Conservation (phyloP, 345 rosid species). For the Pugionium dolabratum region DNA sequence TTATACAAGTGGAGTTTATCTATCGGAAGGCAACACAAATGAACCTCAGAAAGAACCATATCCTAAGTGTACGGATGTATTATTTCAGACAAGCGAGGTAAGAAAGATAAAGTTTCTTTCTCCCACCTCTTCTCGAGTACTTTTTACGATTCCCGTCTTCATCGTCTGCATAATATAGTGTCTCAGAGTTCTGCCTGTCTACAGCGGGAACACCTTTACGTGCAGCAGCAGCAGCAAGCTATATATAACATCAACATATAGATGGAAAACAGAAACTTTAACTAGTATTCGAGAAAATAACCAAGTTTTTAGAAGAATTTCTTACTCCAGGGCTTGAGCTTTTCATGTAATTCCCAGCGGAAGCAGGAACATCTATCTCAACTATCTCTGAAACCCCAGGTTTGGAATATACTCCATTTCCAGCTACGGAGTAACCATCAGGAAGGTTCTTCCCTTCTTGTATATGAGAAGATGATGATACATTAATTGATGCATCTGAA, state of each 20-base stretch:
- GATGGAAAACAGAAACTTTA: conserved; percentile 1
- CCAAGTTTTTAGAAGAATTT: conserved; percentile 21
- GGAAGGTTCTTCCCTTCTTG: conserved; percentile 47
- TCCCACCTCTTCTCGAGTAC: conserved; percentile 85
- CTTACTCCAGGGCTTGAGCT: conserved; percentile 81
- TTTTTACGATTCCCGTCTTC: conserved; percentile 86
- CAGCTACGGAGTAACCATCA: conserved; percentile 48
- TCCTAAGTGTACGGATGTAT: not conserved
- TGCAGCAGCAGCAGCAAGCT: conserved; percentile 89
- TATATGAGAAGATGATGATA: conserved; percentile 46
- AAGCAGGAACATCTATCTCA: conserved; percentile 81
- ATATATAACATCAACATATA: conserved; percentile 37
- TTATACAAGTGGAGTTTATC: not conserved
- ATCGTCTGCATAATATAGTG: conserved; percentile 81
- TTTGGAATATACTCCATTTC: conserved; percentile 53
- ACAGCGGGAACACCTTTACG: conserved; percentile 68
- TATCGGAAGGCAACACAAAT: not conserved
- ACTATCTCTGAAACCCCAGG: conserved; percentile 66
- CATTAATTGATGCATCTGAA: conserved; percentile 60
- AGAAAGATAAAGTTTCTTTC: conserved; percentile 3
- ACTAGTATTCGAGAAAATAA: conserved; percentile 1
- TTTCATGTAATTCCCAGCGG: conserved; percentile 69
- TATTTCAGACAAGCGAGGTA: conserved; percentile 13
- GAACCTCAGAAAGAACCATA: not conserved
- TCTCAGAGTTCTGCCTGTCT: conserved; percentile 83